Evolutionary conservation across 495 filamentous ascomycete species (phyloP), one percentile per base, ranked within the genome.

Genomic region (Lineolata rhizophorae): DNA sequence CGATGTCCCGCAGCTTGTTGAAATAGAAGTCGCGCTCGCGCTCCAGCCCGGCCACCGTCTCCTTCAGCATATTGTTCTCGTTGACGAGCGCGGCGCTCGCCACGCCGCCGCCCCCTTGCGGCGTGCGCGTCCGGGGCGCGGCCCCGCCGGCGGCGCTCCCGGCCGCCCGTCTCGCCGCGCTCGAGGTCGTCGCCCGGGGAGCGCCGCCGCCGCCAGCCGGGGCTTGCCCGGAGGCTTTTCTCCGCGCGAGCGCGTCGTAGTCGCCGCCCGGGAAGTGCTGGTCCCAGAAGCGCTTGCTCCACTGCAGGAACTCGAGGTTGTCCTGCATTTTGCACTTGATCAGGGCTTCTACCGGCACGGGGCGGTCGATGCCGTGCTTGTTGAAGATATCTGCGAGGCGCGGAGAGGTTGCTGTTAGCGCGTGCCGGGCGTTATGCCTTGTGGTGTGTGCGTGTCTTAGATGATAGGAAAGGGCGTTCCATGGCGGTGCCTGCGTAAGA

Each of bases 321-420:
- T 97, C 87, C 58, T 97, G 87, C 80, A 97, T 95, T 59, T 90
- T 91, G 64, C 87, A 97, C 56, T 94, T 95, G 40, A 82, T 65
- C 35, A 97, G 72, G 41, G 66, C 58, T 52, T 92, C 72, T 44
- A 94, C 76, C 41, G 82, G 83, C 38, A 95, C 69, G 16, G 72
- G 70, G 43, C 79, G 80, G 34, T 94, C 81, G 52, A 97, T 68
- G 21, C 63, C 52, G 57, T 95, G 85, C 42, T 72, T 70, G 21
- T 76, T 66, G 50, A 95, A 95, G 29, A 69, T 61, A 51, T 76
- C 83, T 92, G 34, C 30, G 37, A n/a, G 29, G 10, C n/a, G n/a
- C 22, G 22, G 22, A 25, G 29, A 17, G 17, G 20, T 32, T 30
- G 11, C 14, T 24, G 20, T n/a, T 38, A 28, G 10, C 36, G 34